Base-by-base conservation (phyloP, 805 yeast species). In the Wickerhamiella siamensis region DNA sequence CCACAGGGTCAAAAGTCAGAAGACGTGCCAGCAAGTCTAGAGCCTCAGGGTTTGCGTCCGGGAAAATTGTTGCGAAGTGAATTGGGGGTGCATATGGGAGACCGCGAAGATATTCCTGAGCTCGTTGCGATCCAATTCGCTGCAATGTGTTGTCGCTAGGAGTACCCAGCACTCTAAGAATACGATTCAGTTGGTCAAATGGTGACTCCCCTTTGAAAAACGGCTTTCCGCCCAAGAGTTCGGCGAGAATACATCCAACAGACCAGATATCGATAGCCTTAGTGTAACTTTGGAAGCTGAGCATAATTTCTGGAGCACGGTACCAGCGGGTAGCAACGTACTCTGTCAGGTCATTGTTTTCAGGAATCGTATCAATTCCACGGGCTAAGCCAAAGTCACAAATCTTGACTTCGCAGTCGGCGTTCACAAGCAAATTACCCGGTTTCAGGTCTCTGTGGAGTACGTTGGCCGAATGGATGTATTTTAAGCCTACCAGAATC, bases 291-390 rank as follows among this genome's bases (percentile, higher is more conserved):
- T 86, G 88, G 53, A 87, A 84, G 12, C 95, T 84, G 39, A 88
- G 70, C 97, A 88, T 88, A 58, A 88, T 86, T 54, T 88, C 97
- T 0, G 97, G 97, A 0, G 97, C 97, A 43, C 97, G 69, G 61
- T 88, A 88, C 96, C 97, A 88, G 50, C 97, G 68, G 3, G 97
- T 88, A 8, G 97, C 97, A 35, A 88, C 97, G 58, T 88, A 88
- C 61, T 88, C 97, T 2, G 97, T 88, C 94, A 88, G 80, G 58
- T 77, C 77, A 34, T 49, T 50, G 36, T 44, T 42, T 15, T 51
- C 57, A 42, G 58, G 56, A 65, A 66, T 45, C 72, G 53, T 47
- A 19, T 59, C 67, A 31, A 83, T 75, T 45, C 75, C 70, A 45
- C 82, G 43, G 1, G 97, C 95, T 36, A 88, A 67, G 0, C 97